Conservation (phyloP, 495 filamentous ascomycete species). For the Penicillium robsamsonii region DNA sequence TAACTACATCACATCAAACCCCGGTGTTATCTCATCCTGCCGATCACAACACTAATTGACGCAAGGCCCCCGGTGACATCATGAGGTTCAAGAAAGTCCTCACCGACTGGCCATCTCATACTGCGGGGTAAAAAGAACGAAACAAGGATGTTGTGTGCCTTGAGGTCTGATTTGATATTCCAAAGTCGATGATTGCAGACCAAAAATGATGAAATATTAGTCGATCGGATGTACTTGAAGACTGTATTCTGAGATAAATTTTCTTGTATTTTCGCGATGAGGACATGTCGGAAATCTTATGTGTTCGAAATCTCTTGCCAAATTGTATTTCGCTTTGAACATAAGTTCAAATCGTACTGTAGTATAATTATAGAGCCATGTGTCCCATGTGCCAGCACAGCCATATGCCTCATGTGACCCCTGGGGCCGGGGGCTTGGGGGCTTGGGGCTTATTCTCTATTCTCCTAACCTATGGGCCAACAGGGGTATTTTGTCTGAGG, state of each 20-base stretch:
- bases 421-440: no score
- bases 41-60: neutral
- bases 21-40: neutral
- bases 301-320: no score
- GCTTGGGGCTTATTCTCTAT: neutral
- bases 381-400: slow-evolving; percentile 4
- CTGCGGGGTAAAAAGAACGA: neutral
- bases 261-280: neutral
- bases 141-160: neutral
- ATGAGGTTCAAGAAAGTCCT: neutral
- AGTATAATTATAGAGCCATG: neutral
- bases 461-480: neutral
- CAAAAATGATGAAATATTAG: neutral
- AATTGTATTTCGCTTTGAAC: no score
- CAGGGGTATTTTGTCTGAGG: slow-evolving; percentile 1
- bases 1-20: no score
- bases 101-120: slow-evolving; percentile 5
- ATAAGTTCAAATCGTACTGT: neutral
- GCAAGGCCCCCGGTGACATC: slow-evolving; percentile 5
- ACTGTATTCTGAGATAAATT: no score
- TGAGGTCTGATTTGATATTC: neutral
- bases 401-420: slow-evolving; percentile 2
- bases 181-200: neutral
- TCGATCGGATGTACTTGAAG: neutral
- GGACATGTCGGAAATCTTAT: no score